Evolutionary conservation across 2,329 filamentous ascomycete species (phyloP).

Genomic region (Sporothrix humicola): DNA sequence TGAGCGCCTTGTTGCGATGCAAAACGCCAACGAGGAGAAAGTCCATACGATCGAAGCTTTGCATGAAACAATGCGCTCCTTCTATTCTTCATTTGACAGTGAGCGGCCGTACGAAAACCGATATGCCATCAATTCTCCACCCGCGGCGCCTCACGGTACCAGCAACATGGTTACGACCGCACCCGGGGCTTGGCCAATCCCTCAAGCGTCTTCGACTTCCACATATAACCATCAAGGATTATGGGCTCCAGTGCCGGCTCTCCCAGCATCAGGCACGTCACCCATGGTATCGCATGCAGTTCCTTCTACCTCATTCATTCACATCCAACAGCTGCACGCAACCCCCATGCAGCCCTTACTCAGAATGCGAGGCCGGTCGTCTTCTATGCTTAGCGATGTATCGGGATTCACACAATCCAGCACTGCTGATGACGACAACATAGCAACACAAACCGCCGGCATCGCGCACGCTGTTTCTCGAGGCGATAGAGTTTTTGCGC

Average conservation of each 20-base stretch:
- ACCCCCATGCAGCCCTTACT: conserved; percentile 9
- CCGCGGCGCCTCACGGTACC: conserved; percentile 10
- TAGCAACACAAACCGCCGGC: conserved; percentile 32
- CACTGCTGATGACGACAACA: conserved; percentile 54
- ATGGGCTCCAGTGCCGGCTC: conserved; percentile 18
- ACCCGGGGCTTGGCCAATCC: conserved; percentile 33
- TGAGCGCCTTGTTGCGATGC: conserved; percentile 49
- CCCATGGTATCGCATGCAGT: conserved; percentile 17
- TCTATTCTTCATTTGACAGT: conserved; percentile 51
- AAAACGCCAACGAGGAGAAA: conserved; percentile 48
- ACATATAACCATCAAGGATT: conserved; percentile 19
- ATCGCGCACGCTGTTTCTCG: conserved; percentile 34
- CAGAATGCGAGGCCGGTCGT: conserved; percentile 63
- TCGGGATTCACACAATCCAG: conserved; percentile 71
- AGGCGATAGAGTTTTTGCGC: neutral
- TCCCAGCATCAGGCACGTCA: conserved; percentile 33
- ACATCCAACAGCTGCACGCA: conserved; percentile 33
- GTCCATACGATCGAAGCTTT: conserved; percentile 49
- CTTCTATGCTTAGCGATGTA: conserved; percentile 70
- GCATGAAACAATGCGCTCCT: conserved; percentile 48
- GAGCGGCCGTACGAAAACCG: conserved; percentile 50
- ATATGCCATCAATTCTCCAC: conserved; percentile 25
- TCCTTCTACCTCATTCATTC: conserved; percentile 44
- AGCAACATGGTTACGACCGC: neutral
- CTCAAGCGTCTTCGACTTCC: conserved; percentile 23